A percentile compares a stretch with the other conserved stretches of the same genome.
Evolutionary conservation across 2,329 filamentous ascomycete genomes (phyloP).

Genomic region (Sarocladium strictum): DNA sequence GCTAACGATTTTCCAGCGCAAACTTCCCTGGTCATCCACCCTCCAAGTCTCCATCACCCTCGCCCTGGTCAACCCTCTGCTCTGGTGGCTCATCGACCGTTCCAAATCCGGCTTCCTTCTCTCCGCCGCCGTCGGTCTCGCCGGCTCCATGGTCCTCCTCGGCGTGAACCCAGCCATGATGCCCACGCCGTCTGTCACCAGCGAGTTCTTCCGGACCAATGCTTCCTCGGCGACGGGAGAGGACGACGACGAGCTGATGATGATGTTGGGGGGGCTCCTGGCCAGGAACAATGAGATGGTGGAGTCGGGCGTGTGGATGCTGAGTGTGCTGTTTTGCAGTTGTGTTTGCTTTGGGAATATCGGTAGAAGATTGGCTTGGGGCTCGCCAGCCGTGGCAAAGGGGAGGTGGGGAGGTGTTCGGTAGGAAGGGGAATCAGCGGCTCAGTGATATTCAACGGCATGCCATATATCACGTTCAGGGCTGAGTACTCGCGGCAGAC

Average conservation of each 20-base stretch:
- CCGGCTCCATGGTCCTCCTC: conserved; percentile 69
- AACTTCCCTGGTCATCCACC: conserved; percentile 87
- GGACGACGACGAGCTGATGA: conserved; percentile 22
- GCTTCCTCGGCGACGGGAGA: conserved; percentile 8
- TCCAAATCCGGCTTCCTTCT: conserved; percentile 79
- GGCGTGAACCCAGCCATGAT: conserved; percentile 73
- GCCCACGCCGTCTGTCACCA: conserved; percentile 51
- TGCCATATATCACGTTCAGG: too few relatives aligned
- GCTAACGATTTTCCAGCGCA: conserved; percentile 51
- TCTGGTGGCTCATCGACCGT: conserved; percentile 96
- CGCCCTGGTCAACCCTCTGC: conserved; percentile 81
- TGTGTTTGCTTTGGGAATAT: conserved; percentile 96
- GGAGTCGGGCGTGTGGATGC: conserved; percentile 78
- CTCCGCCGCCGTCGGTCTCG: conserved; percentile 65
- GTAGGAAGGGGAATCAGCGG: conserved; percentile 15
- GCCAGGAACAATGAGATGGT: conserved; percentile 58
- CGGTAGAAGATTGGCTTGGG: conserved; percentile 68
- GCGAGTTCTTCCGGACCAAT: neutral
- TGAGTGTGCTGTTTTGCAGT: conserved; percentile 91
- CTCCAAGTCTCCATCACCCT: conserved; percentile 89
- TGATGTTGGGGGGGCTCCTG: conserved; percentile 38
- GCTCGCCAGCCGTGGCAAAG: conserved; percentile 31
- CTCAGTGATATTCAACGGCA: too few relatives aligned
- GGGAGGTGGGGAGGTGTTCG: conserved; percentile 41
- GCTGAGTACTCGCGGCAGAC: too few relatives aligned